Conservation (phyloP, 176 grass and related monocot species). For the Rhynchospora tenuis region DNA sequence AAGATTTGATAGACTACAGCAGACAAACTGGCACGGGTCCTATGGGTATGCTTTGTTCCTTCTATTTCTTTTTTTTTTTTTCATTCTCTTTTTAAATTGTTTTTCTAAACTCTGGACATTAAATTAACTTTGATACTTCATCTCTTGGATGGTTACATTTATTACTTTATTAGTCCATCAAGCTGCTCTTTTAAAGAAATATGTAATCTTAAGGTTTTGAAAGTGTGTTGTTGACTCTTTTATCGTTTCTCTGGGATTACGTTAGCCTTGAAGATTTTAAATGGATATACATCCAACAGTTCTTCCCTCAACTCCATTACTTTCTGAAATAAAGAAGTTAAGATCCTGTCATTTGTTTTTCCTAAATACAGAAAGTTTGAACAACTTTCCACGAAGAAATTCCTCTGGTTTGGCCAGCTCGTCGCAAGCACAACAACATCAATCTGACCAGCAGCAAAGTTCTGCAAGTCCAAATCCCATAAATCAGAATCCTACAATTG, state of each 20-base stretch:
- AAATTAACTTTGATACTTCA: not conserved
- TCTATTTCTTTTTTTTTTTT: not conserved
- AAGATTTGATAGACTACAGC: conserved; percentile 98
- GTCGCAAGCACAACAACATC: conserved; percentile 52
- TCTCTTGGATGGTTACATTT: not conserved
- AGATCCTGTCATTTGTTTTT: conserved; percentile 10
- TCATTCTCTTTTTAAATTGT: not conserved
- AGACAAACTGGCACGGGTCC: conserved; percentile 79
- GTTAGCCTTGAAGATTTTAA: not conserved
- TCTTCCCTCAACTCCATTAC: not conserved
- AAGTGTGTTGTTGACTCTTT: not conserved
- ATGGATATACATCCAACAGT: not conserved
- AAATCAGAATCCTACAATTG: conserved; percentile 18
- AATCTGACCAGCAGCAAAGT: conserved; percentile 53
- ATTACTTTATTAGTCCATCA: not conserved
- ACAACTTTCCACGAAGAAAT: conserved; percentile 74
- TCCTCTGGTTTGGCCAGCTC: conserved; percentile 39
- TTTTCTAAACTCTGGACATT: not conserved
- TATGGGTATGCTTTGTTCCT: conserved; percentile 42
- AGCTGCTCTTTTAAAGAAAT: not conserved
- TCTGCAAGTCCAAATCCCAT: conserved; percentile 1
- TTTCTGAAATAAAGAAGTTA: not conserved
- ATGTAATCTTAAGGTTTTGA: not conserved
- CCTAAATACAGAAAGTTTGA: conserved; percentile 71
- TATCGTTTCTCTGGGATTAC: not conserved